phyloP scores from a whole-genome alignment of 768 basidiomycete species.

The Candolleomyces efflorescens region DNA sequence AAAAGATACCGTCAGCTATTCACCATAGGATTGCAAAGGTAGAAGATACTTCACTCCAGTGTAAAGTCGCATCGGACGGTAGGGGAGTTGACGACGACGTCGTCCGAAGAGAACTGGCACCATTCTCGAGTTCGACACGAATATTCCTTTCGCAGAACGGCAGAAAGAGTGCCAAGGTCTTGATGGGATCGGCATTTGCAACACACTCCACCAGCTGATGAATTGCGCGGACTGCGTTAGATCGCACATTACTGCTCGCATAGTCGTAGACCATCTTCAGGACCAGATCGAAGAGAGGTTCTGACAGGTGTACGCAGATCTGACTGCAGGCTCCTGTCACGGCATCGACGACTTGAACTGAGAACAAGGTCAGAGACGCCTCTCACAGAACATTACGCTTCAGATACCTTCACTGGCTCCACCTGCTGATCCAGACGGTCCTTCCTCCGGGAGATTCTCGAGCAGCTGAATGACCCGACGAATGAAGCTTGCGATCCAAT shows the following conservation, averaged over 20 bases:
- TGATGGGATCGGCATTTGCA: constrained; percentile 72
- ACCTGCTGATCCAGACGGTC: constrained; percentile 55
- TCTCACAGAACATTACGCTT: background rate
- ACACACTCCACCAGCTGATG: constrained; percentile 85
- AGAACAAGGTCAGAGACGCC: background rate
- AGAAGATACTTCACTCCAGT: constrained; percentile 62
- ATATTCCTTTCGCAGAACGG: constrained; percentile 71
- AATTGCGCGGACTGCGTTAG: constrained; percentile 83
- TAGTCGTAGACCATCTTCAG: constrained; percentile 84
- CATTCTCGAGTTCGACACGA: constrained; percentile 72
- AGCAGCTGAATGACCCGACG: constrained; percentile 74
- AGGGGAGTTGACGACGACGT: constrained; percentile 66
- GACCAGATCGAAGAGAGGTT: constrained; percentile 72
- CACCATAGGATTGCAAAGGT: constrained; percentile 3
- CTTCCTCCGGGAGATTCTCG: constrained; percentile 85
- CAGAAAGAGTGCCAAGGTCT: constrained; percentile 76
- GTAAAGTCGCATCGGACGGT: constrained; percentile 80
- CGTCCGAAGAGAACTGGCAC: constrained; percentile 70
- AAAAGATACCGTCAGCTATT: background rate
- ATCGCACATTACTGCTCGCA: constrained; percentile 72
- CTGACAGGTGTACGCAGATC: constrained; percentile 72
- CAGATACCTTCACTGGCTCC: constrained; percentile 59
- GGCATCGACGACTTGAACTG: constrained; percentile 73
- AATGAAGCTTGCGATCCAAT: constrained; percentile 82
- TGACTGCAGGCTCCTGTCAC: constrained; percentile 73